Evolutionary conservation across 2,329 filamentous ascomycete genomes (phyloP).

Genomic region (Colletotrichum tamarilloi): DNA sequence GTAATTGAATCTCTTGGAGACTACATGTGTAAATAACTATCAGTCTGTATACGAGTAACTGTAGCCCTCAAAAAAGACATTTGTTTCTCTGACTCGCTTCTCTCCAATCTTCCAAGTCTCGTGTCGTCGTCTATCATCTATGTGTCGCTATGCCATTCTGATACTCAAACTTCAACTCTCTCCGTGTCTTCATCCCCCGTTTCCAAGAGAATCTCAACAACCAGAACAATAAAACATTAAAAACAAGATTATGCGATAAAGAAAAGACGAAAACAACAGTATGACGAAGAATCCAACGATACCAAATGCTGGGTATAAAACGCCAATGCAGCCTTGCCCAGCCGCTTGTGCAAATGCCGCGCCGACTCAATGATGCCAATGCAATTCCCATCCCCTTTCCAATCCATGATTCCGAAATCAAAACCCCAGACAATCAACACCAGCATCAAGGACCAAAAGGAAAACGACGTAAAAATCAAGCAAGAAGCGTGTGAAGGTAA

Average conservation of each 20-base stretch:
- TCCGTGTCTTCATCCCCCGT: constrained; percentile 6
- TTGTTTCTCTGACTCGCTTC: background rate
- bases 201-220: background rate
- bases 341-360: constrained; percentile 33
- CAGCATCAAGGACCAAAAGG: background rate
- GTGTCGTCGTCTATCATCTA: constrained; percentile 30
- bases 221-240: constrained; percentile 15
- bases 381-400: background rate
- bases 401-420: background rate
- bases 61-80: constrained; percentile 5
- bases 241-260: background rate
- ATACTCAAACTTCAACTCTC: constrained; percentile 6
- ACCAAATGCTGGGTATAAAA: constrained; percentile 36
- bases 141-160: constrained; percentile 30
- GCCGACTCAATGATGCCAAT: background rate
- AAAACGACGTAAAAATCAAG: background rate
- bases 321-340: constrained; percentile 27
- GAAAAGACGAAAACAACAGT: background rate
- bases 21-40: constrained; percentile 14
- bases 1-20: constrained; percentile 1
- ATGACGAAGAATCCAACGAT: background rate
- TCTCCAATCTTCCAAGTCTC: background rate
- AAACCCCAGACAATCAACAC: constrained; percentile 3
- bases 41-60: constrained; percentile 10
- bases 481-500: no score